Evolutionary conservation across 2,329 filamentous ascomycete species (phyloP), one percentile per base, ranked within the genome.

Genomic region (Paramyrothecium roridum): DNA sequence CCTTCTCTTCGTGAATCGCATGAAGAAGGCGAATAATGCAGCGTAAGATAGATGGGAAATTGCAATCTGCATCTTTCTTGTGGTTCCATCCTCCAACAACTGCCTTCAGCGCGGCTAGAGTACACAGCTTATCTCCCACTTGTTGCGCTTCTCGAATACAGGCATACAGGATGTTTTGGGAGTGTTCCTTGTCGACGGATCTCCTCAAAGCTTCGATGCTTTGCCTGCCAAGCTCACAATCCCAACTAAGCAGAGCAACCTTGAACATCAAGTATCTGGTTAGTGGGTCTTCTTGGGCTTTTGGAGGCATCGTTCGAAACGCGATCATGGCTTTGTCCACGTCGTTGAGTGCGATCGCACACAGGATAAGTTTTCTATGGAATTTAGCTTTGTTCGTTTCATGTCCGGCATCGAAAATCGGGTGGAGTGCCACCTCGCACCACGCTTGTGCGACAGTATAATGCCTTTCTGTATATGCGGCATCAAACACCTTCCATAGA

Each of bases 401-500:
- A 1, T 89, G 87, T 21, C 84, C 82, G 51, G 82, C 82, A 13
- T 80, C 73, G 60, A 97, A 92, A 0, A 90, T 64, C 1, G 75
- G 67, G 64, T 92, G 87, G 13, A 89, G 75, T 1, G 89, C 86
- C 19, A 91, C 67, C 8, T 71, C 77, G 63, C 90, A 96, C 91
- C 91, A 97, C 52, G 76, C 71, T 58, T 88, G 81, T 1, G 88
- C 82, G 16, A 76, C 60, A 2, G 78, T 73, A 54, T 81, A 82
- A 17, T 84, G 72, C 2, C 78, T 74, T 33, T 81, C 77, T 1
- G 72, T 72, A 58, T 83, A 84, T 16, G 77, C 76, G 1, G 76
- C 71, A 52, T 92, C 88, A n/a, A 90, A 77, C 23, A 80, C 82
- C 70, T 91, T 95, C 91, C 92, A 97, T 3, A 96, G 73, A 3